These are phyloP conservation scores for Diaporthe velutina DNA, from an alignment of 2,329 filamentous ascomycete species.

Conservation along the genomic window DNA sequence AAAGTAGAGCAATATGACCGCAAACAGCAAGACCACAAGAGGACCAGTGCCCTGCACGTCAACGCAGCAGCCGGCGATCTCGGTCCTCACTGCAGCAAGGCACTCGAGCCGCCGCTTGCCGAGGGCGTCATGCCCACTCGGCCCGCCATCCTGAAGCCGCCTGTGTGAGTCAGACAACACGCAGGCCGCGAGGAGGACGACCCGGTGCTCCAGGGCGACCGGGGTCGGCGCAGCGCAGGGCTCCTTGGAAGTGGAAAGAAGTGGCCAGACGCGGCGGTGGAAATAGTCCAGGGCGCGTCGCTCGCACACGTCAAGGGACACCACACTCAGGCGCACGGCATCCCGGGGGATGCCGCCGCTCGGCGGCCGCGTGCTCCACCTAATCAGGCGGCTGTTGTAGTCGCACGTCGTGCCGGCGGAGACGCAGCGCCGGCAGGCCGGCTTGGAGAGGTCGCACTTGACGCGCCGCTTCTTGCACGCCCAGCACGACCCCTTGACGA, in stretches of 20 bases:
- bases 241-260: conserved; percentile 46
- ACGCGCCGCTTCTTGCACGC: conserved; percentile 61
- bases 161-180: conserved; percentile 7
- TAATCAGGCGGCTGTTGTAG: conserved; percentile 54
- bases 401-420: conserved; percentile 45
- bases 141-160: neutral
- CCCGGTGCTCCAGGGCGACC: conserved; percentile 49
- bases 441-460: conserved; percentile 47
- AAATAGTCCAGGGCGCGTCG: conserved; percentile 50
- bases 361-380: conserved; percentile 56
- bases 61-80: conserved; percentile 50
- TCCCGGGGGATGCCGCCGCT: conserved; percentile 46
- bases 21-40: conserved; percentile 51
- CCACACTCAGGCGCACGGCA: conserved; percentile 45
- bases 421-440: neutral
- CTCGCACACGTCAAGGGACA: conserved; percentile 46
- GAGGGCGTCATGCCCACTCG: neutral
- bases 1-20: conserved; percentile 58
- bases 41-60: conserved; percentile 46
- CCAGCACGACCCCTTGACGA: conserved; percentile 21
- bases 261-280: conserved; percentile 50
- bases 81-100: neutral
- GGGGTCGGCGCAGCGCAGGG: conserved; percentile 49
- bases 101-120: neutral
- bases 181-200: conserved; percentile 44